phyloP scores from a whole-genome alignment of 2,329 filamentous ascomycete genomes.

The Thermomyces lanuginosus region DNA sequence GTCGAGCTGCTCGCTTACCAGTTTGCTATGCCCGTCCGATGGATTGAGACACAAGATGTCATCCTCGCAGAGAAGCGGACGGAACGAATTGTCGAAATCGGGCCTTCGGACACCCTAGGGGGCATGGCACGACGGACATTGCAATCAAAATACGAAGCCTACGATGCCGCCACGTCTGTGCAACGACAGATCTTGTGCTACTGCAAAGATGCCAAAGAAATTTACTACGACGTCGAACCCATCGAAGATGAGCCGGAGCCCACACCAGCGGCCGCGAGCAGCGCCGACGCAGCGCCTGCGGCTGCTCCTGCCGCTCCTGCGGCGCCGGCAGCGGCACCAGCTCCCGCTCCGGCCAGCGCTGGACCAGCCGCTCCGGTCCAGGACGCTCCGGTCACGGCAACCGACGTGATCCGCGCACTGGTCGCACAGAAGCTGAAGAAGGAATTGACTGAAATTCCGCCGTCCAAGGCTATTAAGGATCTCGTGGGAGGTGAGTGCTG shows the following conservation, averaged over 20 bases:
- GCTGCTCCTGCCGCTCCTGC: constrained; percentile 31
- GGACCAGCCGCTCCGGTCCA: constrained; percentile 76
- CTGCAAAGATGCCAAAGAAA: constrained; percentile 98
- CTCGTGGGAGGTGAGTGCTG: constrained; percentile 70
- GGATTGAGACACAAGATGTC: constrained; percentile 99
- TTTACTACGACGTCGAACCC: constrained; percentile 97
- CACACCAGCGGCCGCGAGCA: constrained; percentile 19
- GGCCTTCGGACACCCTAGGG: constrained; percentile 88
- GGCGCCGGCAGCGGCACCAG: constrained; percentile 36
- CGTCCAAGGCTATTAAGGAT: constrained; percentile 97
- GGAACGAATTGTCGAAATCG: constrained; percentile 94
- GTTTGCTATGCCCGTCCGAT: constrained; percentile 95
- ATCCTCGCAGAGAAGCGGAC: constrained; percentile 91
- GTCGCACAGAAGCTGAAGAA: constrained; percentile 99
- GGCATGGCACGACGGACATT: constrained; percentile 95
- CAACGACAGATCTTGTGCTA: constrained; percentile 97
- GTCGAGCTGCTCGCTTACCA: constrained; percentile 98
- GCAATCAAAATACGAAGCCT: constrained; percentile 94
- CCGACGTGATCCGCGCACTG: constrained; percentile 75
- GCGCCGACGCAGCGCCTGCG: constrained; percentile 22
- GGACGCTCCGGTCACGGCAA: constrained; percentile 71
- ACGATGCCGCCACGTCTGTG: constrained; percentile 90
- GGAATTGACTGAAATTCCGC: constrained; percentile 66
- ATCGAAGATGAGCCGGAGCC: constrained; percentile 72
- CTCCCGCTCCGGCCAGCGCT: constrained; percentile 45